phyloP scores from a whole-genome alignment of 208 protist genomes.

The Leishmania amazonensis region DNA sequence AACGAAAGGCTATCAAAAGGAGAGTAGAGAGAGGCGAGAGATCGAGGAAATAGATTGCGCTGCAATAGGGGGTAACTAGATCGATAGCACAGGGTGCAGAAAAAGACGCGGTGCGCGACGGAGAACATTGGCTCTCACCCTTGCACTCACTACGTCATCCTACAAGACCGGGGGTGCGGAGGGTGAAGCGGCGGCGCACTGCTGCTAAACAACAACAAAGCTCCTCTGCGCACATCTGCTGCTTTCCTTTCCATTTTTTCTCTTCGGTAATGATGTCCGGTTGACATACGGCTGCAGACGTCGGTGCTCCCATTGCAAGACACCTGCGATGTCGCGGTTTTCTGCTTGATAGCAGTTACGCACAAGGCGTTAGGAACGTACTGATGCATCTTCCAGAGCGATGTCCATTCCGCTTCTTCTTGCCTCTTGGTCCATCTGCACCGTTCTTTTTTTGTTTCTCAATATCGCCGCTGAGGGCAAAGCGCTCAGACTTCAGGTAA shows the following conservation, averaged over 20 bases:
- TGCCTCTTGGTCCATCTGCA: not conserved
- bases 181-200: not conserved
- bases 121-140: not conserved
- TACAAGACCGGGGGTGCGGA: not conserved
- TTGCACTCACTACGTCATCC: not conserved
- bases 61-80: not conserved
- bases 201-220: not conserved
- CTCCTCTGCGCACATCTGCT: not conserved
- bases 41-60: not conserved
- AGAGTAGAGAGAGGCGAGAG: not conserved
- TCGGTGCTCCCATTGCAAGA: not conserved
- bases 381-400: not conserved
- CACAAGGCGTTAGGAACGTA: not conserved
- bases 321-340: not conserved
- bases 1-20: not conserved
- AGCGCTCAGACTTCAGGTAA: not conserved
- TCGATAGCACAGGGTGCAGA: not conserved
- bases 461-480: not conserved
- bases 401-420: not conserved
- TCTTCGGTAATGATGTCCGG: not conserved
- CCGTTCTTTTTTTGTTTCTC: not conserved
- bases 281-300: not conserved
- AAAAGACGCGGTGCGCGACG: not conserved
- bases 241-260: not conserved
- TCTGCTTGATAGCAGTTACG: too few species aligned